Conservation (phyloP, 345 rosid genomes). For the Cardamine chenopodiifolia region DNA sequence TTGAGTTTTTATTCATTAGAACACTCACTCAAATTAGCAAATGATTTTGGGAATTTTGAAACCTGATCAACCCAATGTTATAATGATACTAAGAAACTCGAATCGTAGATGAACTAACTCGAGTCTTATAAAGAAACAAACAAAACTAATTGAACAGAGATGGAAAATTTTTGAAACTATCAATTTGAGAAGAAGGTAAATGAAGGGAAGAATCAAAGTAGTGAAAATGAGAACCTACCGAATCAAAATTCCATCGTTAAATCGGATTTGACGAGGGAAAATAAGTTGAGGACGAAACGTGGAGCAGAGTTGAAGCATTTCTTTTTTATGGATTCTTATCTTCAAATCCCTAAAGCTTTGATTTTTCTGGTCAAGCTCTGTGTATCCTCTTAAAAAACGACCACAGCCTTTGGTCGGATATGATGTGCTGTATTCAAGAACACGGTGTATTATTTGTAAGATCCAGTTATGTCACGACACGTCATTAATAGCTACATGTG, state of each 20-base stretch:
- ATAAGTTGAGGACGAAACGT: constrained; percentile 37
- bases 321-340: constrained; percentile 29
- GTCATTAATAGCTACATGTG: neutral
- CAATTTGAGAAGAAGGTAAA: neutral
- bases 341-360: constrained; percentile 23
- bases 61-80: neutral
- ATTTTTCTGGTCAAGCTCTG: neutral
- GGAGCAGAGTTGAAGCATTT: constrained; percentile 50
- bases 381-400: neutral
- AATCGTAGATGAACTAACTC: neutral
- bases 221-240: constrained; percentile 26
- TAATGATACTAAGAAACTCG: too few relatives aligned
- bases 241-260: constrained; percentile 20
- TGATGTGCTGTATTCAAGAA: neutral
- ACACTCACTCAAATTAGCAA: neutral
- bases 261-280: constrained; percentile 29
- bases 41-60: neutral
- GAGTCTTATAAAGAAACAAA: neutral
- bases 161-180: neutral
- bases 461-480: neutral
- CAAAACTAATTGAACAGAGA: neutral
- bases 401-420: constrained; percentile 13
- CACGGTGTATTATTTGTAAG: neutral
- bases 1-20: neutral
- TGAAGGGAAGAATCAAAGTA: neutral